phyloP scores from a whole-genome alignment of 2,329 filamentous ascomycete genomes.

The Fusarium foetens region DNA sequence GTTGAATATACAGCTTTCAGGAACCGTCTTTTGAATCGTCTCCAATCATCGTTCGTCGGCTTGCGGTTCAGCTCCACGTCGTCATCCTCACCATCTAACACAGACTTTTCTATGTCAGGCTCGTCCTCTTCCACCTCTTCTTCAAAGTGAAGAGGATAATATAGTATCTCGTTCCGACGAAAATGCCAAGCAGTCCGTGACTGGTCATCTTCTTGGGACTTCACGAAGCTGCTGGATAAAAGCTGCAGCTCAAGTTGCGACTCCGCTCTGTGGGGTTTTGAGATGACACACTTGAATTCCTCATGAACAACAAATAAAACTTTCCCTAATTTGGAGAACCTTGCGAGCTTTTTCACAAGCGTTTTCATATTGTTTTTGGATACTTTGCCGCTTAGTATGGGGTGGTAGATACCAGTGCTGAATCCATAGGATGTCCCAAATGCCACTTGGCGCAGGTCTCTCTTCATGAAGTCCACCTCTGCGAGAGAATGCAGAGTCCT shows the following conservation, averaged over 20 bases:
- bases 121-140: constrained; percentile 12
- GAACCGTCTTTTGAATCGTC: constrained; percentile 34
- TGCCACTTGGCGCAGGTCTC: constrained; percentile 31
- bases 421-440: constrained; percentile 38
- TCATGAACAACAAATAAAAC: constrained; percentile 34
- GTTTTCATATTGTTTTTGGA: constrained; percentile 37
- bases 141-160: constrained; percentile 21
- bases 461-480: constrained; percentile 28
- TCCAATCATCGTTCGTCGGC: constrained; percentile 38
- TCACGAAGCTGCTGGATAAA: constrained; percentile 22
- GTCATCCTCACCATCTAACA: constrained; percentile 21
- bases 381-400: constrained; percentile 30
- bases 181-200: constrained; percentile 17
- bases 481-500: constrained; percentile 32
- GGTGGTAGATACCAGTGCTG: constrained; percentile 35
- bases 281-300: constrained; percentile 23
- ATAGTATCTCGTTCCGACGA: constrained; percentile 22
- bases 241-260: constrained; percentile 26
- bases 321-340: constrained; percentile 22
- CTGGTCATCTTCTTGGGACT: constrained; percentile 14
- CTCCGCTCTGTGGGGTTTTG: constrained; percentile 3
- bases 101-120: constrained; percentile 2
- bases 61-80: constrained; percentile 22
- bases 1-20: constrained; percentile 27
- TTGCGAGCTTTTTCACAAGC: constrained; percentile 30